Base-by-base conservation (phyloP, 768 basidiomycete species). In the Serendipita indica region DNA sequence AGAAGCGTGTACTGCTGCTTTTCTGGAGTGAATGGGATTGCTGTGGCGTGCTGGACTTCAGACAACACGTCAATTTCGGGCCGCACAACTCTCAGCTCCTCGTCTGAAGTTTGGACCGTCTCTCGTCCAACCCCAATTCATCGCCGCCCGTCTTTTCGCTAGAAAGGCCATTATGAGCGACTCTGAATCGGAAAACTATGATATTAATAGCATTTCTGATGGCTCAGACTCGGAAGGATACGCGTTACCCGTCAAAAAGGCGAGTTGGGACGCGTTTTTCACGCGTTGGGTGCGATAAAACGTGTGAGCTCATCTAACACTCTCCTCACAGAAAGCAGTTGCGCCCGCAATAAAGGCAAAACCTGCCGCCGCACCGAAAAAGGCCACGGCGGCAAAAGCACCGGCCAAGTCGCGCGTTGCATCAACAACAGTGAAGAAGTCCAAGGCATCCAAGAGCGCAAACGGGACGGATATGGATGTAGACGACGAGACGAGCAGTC, bases 131-230 rank as follows among this genome's bases (percentile, higher is more conserved):
- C n/a, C n/a, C n/a, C n/a, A n/a, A n/a, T n/a, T n/a, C n/a, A n/a
- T n/a, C n/a, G n/a, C n/a, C n/a, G n/a, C n/a, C n/a, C 41, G 49
- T 10, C 20, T 6, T 32, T 54, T 52, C 12, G 33, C 45, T 10
- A 49, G 27, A 32, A 28, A 13, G n/a, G 32, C 27, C 54, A 34
- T 62, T 58, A 87, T 88, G 86, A 84, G 81, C 70, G 84, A 83
- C 58, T 84, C 84, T 10, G 84, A 83, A 66, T 77, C 69, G 56
- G 86, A 89, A 70, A 79, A 75, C 63, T 87, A 82, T 56, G 79
- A 81, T 62, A 64, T 84, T 52, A 76, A 80, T 61, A 45, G 30
- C 28, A 58, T 34, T 13, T 82, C 81, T 54, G 79, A 72, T 2
- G 78, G 77, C 27, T 73, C 71, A 3, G 86, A 84, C 57, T 85